Conservation (phyloP, 2,329 filamentous ascomycete genomes). For the Kalaharituber pfeilii region DNA sequence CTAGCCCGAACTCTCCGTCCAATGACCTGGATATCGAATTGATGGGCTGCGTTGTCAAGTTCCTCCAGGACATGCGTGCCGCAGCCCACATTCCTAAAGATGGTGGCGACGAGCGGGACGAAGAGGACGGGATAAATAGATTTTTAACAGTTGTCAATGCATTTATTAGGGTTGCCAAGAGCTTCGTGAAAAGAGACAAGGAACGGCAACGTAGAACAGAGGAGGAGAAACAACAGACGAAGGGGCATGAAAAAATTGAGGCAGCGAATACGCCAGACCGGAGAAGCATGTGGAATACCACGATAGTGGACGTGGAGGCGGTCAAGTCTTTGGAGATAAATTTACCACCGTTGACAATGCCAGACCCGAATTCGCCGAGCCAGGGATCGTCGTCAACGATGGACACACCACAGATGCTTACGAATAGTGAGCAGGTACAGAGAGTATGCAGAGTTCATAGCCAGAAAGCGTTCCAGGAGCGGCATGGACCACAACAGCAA, state of each 20-base stretch:
- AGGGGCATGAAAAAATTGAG: background rate
- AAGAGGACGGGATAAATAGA: background rate
- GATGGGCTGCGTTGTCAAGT: background rate
- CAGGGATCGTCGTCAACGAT: background rate
- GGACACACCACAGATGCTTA: background rate
- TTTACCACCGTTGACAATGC: background rate
- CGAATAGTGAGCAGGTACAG: background rate
- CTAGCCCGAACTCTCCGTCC: background rate
- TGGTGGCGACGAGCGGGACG: background rate
- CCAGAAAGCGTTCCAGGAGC: background rate
- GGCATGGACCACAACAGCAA: background rate
- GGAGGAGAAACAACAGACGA: background rate
- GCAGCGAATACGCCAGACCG: background rate
- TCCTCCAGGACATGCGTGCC: background rate
- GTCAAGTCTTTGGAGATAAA: background rate
- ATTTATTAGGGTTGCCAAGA: conserved; percentile 1
- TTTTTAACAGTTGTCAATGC: background rate
- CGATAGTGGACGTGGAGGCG: too few relatives aligned
- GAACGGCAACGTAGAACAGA: background rate
- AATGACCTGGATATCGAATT: background rate
- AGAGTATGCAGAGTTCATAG: too few relatives aligned
- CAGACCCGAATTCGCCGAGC: background rate
- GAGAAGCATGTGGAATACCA: background rate
- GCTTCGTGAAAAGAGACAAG: conserved; percentile 1
- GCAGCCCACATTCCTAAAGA: background rate